Base-by-base conservation (phyloP, 2,329 filamentous ascomycete genomes). In the Fusarium hainanense region DNA sequence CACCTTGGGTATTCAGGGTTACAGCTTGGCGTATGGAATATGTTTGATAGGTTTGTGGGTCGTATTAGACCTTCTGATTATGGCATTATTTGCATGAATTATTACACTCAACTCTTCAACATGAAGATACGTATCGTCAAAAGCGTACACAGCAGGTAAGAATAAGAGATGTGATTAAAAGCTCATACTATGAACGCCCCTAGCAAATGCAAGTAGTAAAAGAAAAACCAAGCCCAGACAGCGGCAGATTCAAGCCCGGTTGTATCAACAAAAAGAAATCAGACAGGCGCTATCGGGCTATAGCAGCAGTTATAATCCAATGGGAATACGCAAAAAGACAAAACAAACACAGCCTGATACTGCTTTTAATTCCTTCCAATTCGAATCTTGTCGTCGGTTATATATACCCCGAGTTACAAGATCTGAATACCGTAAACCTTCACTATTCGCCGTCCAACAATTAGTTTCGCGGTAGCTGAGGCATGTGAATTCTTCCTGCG, bases 171-270 rank as follows among this genome's bases (percentile, higher is more conserved):
- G 61, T 74, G 58, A 75, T 75, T 75, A 70, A 74, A 74, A 75
- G 66, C 48, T 75, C 73, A 72, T 75, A 75, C 64, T 73, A 72
- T 52, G 42, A 74, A 75, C 74, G 74, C 74, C 73, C 70, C 72
- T 63, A 71, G 72, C 60, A 70, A 54, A 75, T 75, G 73, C 73
- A 69, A 57, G 49, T 48, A 66, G 50, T 46, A 74, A 64, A 74
- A 56, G 60, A n/a, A 75, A 51, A 55, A 60, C 58, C 58, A 54
- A 50, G 56, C 73, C 73, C 66, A 51, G 65, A 71, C 58, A 46
- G 61, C 50, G 69, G 61, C 54, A 64, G 55, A 63, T 58, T 57
- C 58, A 65, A 61, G 41, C 58, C 70, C 42, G 55, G 47, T 68
- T 66, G 54, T 65, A 68, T 63, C 63, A 58, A 62, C 50, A 67